Evolutionary conservation across 1,284 basidiomycete genomes (phyloP).

Genomic region (Vanrija sp.): DNA sequence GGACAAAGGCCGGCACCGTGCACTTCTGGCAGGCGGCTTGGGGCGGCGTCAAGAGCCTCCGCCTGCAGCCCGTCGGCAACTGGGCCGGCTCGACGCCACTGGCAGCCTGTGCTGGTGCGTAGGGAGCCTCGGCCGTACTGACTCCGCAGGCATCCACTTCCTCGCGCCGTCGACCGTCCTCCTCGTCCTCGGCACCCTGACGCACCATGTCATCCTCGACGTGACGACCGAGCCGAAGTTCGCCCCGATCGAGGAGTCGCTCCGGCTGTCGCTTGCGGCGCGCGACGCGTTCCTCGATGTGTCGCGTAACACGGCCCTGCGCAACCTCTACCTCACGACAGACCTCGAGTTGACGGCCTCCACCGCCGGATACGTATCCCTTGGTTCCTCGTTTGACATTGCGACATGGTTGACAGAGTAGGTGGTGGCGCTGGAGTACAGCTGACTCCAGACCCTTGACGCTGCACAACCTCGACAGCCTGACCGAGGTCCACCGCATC

Average conservation of each 20-base stretch:
- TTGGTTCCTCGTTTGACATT: slow-evolving; percentile 21
- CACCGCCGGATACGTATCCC: slow-evolving; percentile 23
- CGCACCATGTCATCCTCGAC: slow-evolving; percentile 30
- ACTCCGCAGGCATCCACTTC: slow-evolving; percentile 25
- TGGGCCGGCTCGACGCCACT: slow-evolving; percentile 42
- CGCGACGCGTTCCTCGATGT: slow-evolving; percentile 34
- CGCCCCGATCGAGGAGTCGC: slow-evolving; percentile 18
- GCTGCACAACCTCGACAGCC: slow-evolving; percentile 36
- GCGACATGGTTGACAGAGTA: slow-evolving; percentile 35
- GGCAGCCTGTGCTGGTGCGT: slow-evolving; percentile 33
- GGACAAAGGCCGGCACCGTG: slow-evolving; percentile 36
- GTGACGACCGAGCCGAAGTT: slow-evolving; percentile 24
- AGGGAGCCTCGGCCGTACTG: not conserved
- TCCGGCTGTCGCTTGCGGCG: slow-evolving; percentile 23
- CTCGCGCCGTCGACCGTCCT: slow-evolving; percentile 17
- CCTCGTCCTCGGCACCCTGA: slow-evolving; percentile 33
- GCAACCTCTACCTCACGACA: slow-evolving; percentile 5
- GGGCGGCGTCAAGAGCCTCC: slow-evolving; percentile 15
- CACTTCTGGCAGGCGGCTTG: slow-evolving; percentile 23
- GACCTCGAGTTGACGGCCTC: slow-evolving; percentile 16
- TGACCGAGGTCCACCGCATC: slow-evolving; percentile 30
- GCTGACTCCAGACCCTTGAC: slow-evolving; percentile 16
- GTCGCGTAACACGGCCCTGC: slow-evolving; percentile 6
- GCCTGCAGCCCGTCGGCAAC: slow-evolving; percentile 32
- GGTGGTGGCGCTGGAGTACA: slow-evolving; percentile 1